Evolutionary conservation across 441 rosid genomes (phyloP).

Genomic region (Pelargonium citronellum): DNA sequence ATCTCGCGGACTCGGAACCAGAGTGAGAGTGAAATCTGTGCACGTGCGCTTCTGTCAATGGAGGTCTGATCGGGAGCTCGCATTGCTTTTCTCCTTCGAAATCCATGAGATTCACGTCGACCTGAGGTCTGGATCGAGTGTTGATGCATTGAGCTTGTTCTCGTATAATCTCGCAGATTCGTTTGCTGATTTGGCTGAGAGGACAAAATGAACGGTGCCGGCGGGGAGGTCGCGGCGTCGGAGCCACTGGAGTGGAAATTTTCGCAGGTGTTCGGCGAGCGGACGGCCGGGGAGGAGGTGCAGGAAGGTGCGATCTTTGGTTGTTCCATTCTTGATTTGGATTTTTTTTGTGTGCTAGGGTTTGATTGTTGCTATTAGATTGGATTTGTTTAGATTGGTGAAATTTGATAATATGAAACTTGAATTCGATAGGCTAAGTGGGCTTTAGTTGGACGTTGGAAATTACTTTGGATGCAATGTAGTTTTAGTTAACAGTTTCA

Average conservation of each 20-base stretch:
- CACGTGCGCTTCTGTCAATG: neutral
- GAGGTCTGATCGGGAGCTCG: neutral
- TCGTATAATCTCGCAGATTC: neutral
- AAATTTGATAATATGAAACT: neutral
- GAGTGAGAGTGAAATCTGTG: neutral
- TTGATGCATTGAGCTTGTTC: neutral
- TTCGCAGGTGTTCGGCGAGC: conserved; percentile 72
- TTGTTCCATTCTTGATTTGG: conserved; percentile 9
- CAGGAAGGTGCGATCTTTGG: conserved; percentile 47
- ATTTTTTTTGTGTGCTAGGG: conserved; percentile 7
- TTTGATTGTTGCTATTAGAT: neutral
- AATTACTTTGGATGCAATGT: too few relatives aligned
- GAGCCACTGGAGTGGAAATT: conserved; percentile 66
- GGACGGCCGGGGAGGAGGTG: conserved; percentile 68
- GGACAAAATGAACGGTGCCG: conserved; percentile 48
- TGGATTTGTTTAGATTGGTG: neutral
- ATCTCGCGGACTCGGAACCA: neutral
- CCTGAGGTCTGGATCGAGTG: conserved; percentile 2
- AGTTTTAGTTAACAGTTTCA: too few relatives aligned
- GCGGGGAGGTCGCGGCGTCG: conserved; percentile 40
- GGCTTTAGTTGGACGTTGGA: neutral
- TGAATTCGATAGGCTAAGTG: neutral
- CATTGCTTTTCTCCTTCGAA: conserved; percentile 1
- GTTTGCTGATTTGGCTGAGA: neutral
- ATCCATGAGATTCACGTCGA: conserved; percentile 12